Evolutionary conservation across 768 basidiomycete genomes (phyloP), one percentile per base, ranked within the genome.

Genomic region (Cystofilobasidium bisporidii): DNA sequence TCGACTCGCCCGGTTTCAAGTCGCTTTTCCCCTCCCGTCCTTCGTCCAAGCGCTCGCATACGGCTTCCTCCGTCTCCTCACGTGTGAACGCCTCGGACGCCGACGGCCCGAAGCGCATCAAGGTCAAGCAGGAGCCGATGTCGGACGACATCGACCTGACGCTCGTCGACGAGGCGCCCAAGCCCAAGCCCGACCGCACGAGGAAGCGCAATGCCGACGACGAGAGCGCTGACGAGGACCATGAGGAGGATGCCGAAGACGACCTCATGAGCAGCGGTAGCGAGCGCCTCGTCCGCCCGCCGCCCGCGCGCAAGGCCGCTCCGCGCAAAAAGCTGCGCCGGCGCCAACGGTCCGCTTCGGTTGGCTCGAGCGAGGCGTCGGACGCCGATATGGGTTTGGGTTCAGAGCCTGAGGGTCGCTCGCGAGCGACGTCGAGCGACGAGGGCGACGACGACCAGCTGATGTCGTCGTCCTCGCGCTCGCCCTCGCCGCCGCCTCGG

Each of bases 161-260:
- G 24, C 18, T n/a, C 53, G 53, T 18, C 15, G 28, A 17, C 18
- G 45, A n/a, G n/a, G 9, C 18, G 18, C 45, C 26, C 2, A 3
- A 26, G 53, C 4, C 53, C 4, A 26, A 2, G 53, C 53, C 12
- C 3, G 53, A n/a, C 28, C 24, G 53, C 15, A 32, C 30, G 26
- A 4, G 53, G 2, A 56, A 56, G 53, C 24, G 53, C 14, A 38
- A 57, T 17, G 36, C 17, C 10, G 63, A 55, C 36, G 63, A 64
- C 22, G 48, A 47, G 6, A 32, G 50, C 43, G 43, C 33, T 45
- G 33, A 48, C 28, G 47, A 63, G n/a, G 62, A 63, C n/a, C 33
- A 48, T n/a, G 47, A 63, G n/a, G 62, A 63, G 33, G 62, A 63
- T n/a, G 28, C 22, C 18, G 63, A 55, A 1, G 63, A 64, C 10